Conservation (phyloP, 2,329 filamentous ascomycete species). For the Botrytis fabae region DNA sequence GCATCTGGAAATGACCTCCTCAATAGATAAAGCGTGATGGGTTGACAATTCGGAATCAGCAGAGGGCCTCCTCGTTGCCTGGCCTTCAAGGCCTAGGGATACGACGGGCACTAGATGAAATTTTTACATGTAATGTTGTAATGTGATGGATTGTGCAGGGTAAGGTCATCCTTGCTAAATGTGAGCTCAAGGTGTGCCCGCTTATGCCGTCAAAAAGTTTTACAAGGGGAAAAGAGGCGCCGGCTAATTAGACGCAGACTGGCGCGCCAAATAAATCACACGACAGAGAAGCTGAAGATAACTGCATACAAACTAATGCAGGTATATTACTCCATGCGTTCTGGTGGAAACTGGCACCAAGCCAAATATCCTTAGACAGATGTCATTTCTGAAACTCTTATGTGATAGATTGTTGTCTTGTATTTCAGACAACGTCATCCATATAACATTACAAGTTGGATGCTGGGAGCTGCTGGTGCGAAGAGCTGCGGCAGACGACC, state of each 20-base stretch:
- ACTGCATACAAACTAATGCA: slow-evolving; percentile 10
- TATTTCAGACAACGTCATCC: slow-evolving; percentile 7
- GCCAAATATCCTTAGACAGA: neutral
- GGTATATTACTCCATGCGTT: neutral
- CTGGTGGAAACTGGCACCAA: neutral
- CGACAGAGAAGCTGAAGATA: slow-evolving; percentile 16
- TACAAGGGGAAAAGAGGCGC: neutral
- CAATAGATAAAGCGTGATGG: neutral
- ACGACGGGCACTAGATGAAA: neutral
- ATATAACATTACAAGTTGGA: neutral
- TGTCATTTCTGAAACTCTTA: neutral
- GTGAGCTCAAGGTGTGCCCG: neutral
- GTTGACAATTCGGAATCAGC: neutral
- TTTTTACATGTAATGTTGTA: neutral
- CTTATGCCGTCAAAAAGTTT: slow-evolving; percentile 4
- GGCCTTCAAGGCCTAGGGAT: neutral
- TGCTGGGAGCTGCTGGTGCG: slow-evolving; percentile 3
- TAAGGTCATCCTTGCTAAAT: slow-evolving; percentile 3
- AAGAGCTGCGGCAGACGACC: neutral
- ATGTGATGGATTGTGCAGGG: slow-evolving; percentile 16
- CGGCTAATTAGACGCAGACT: slow-evolving; percentile 21
- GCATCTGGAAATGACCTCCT: neutral
- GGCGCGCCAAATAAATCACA: slow-evolving; percentile 13
- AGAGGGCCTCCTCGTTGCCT: neutral
- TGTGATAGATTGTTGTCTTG: neutral